Evolutionary conservation across 2,329 filamentous ascomycete species (phyloP).

Genomic region (Elsinoe australis): DNA sequence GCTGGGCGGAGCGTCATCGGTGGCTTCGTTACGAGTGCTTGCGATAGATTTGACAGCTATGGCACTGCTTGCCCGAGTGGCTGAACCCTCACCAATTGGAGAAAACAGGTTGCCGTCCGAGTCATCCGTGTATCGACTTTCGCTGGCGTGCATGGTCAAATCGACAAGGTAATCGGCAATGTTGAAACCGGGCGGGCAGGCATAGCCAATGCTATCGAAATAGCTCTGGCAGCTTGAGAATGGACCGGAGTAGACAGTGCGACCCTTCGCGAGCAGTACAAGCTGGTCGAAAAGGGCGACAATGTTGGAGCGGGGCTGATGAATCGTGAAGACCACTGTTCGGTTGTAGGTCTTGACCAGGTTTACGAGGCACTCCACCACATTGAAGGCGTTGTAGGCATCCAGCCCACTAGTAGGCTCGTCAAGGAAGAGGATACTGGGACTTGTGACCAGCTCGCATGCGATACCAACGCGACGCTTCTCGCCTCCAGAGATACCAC

Average conservation of each 20-base stretch:
- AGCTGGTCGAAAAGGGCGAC: constrained; percentile 93
- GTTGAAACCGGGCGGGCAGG: constrained; percentile 93
- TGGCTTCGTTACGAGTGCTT: constrained; percentile 69
- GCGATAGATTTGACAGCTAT: constrained; percentile 84
- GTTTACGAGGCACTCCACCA: constrained; percentile 90
- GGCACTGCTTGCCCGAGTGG: constrained; percentile 76
- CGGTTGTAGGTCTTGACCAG: constrained; percentile 94
- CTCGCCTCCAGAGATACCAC: constrained; percentile 94
- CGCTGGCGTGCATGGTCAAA: constrained; percentile 87
- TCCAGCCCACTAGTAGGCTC: constrained; percentile 95
- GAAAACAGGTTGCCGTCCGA: constrained; percentile 47
- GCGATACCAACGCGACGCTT: constrained; percentile 95
- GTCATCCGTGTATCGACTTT: constrained; percentile 13
- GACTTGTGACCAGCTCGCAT: constrained; percentile 93
- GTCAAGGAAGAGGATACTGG: constrained; percentile 92
- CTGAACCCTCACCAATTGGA: constrained; percentile 49
- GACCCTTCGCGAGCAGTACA: constrained; percentile 81
- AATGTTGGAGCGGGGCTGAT: constrained; percentile 96
- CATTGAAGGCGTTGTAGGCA: constrained; percentile 96
- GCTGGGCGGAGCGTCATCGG: constrained; percentile 42
- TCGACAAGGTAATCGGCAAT: constrained; percentile 98
- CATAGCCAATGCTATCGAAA: constrained; percentile 85
- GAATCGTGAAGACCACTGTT: constrained; percentile 96
- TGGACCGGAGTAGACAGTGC: constrained; percentile 86
- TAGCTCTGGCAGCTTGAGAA: constrained; percentile 84